Evolutionary conservation across 1,139 yeast species (phyloP).

Genomic region (Sugiyamaella pinicola): DNA sequence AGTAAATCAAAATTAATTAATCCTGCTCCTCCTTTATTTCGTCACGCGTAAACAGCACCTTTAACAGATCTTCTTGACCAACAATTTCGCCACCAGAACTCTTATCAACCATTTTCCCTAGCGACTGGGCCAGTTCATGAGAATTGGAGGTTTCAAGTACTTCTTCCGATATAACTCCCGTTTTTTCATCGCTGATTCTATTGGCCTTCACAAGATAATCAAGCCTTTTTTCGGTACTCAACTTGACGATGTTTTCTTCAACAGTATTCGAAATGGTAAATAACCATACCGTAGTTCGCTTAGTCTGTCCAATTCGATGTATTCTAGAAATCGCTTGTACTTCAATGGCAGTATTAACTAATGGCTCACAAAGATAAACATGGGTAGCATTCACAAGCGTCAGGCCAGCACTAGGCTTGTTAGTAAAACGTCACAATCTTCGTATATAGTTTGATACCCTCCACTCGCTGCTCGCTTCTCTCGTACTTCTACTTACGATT

Average conservation of each 20-base stretch:
- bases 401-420: conserved; percentile 58
- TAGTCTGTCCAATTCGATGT: conserved; percentile 86
- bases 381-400: conserved; percentile 90
- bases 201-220: conserved; percentile 27
- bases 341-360: conserved; percentile 85
- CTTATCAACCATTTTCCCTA: conserved; percentile 46
- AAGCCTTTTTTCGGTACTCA: conserved; percentile 39
- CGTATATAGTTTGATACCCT: too few species aligned
- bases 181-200: conserved; percentile 15
- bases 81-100: conserved; percentile 38
- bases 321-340: conserved; percentile 89
- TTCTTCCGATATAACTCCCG: conserved; percentile 24
- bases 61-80: conserved; percentile 30
- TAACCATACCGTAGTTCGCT: conserved; percentile 86
- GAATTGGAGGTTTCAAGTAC: conserved; percentile 38
- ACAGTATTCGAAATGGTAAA: conserved; percentile 81
- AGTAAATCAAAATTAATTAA: not conserved
- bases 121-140: conserved; percentile 46
- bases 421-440: too few species aligned
- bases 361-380: conserved; percentile 86
- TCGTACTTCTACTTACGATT: conserved; percentile 53
- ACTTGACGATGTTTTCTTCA: conserved; percentile 76
- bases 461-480: too few species aligned
- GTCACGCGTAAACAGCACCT: conserved; percentile 25
- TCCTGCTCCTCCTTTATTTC: conserved; percentile 11